Evolutionary conservation across 2,329 filamentous ascomycete genomes (phyloP).

Genomic region (Phialophora expanda): DNA sequence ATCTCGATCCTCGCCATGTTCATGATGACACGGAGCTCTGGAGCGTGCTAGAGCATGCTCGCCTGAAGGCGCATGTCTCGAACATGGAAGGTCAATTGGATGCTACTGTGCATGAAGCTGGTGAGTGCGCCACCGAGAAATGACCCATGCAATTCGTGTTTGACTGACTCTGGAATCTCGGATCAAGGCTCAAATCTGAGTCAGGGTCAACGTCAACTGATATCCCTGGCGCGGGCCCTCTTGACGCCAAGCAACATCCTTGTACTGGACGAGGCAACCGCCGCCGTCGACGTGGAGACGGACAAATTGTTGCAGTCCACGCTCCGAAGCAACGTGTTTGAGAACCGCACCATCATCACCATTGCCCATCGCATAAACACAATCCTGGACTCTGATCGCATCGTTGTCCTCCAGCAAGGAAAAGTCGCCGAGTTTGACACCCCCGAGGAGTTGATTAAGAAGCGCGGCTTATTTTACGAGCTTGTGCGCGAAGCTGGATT

Average conservation of each 20-base stretch:
- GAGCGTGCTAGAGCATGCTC: constrained; percentile 92
- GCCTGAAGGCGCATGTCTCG: constrained; percentile 86
- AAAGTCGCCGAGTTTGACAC: constrained; percentile 92
- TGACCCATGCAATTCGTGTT: constrained; percentile 7
- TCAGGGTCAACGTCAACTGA: constrained; percentile 89
- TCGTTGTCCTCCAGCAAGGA: constrained; percentile 90
- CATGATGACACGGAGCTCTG: constrained; percentile 97
- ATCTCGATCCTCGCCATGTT: constrained; percentile 90
- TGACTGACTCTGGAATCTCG: constrained; percentile 22
- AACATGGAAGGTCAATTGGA: constrained; percentile 89
- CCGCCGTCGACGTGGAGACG: constrained; percentile 72
- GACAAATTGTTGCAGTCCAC: constrained; percentile 69
- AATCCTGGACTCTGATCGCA: constrained; percentile 84
- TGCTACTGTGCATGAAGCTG: constrained; percentile 90
- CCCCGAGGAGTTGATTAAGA: constrained; percentile 75
- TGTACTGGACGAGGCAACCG: constrained; percentile 95
- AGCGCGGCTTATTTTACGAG: constrained; percentile 81
- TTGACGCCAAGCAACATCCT: constrained; percentile 96
- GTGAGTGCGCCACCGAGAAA: constrained; percentile 59
- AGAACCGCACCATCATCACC: constrained; percentile 94
- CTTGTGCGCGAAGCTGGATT: constrained; percentile 90
- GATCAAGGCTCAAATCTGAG: constrained; percentile 85
- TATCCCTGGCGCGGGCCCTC: constrained; percentile 90
- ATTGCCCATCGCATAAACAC: constrained; percentile 99
- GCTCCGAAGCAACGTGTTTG: constrained; percentile 71